Percentiles rank a stretch among this genome's conserved stretches.
These are phyloP conservation scores for Pseudodiploospora longispora DNA, from an alignment of 2,329 filamentous ascomycete genomes.

Conservation along the genomic window DNA sequence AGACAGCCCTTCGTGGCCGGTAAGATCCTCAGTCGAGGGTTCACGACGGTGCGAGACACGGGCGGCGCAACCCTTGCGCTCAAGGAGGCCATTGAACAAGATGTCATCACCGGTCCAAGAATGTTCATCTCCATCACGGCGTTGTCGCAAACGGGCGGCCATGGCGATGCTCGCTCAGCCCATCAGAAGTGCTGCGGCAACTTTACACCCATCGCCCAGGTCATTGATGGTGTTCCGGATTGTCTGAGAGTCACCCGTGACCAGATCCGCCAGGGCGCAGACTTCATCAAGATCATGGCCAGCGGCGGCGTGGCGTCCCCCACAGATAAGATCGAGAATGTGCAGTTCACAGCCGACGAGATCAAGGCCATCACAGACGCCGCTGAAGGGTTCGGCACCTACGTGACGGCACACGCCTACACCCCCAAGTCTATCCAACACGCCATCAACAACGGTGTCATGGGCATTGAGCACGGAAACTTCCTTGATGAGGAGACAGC, in stretches of 20 bases:
- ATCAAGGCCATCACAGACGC: slow-evolving; percentile 44
- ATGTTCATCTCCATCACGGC: slow-evolving; percentile 47
- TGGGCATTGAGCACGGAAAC: slow-evolving; percentile 42
- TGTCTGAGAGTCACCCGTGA: slow-evolving; percentile 45
- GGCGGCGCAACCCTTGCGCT: slow-evolving; percentile 48
- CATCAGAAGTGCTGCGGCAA: slow-evolving; percentile 24
- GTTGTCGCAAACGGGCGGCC: slow-evolving; percentile 50
- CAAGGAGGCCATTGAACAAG: slow-evolving; percentile 48
- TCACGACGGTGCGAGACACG: slow-evolving; percentile 50
- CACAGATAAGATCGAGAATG: slow-evolving; percentile 43
- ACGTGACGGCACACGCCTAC: slow-evolving; percentile 51
- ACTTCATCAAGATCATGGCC: slow-evolving; percentile 57
- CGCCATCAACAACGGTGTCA: slow-evolving; percentile 46
- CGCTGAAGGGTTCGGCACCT: slow-evolving; percentile 40
- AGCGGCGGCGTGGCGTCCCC: slow-evolving; percentile 49
- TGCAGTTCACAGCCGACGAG: slow-evolving; percentile 50
- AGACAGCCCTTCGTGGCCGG: slow-evolving; percentile 38
- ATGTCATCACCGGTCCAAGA: slow-evolving; percentile 45
- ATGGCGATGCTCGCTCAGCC: slow-evolving; percentile 40
- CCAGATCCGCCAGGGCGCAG: slow-evolving; percentile 46
- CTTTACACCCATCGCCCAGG: slow-evolving; percentile 1
- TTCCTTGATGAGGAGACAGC: slow-evolving; percentile 35
- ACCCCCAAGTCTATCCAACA: slow-evolving; percentile 46
- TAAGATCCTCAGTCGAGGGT: slow-evolving; percentile 48
- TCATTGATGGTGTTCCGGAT: slow-evolving; percentile 42